These are phyloP conservation scores for Jacaranda copaia DNA, from an alignment of 257 asterid genomes.

Conservation along the genomic window DNA sequence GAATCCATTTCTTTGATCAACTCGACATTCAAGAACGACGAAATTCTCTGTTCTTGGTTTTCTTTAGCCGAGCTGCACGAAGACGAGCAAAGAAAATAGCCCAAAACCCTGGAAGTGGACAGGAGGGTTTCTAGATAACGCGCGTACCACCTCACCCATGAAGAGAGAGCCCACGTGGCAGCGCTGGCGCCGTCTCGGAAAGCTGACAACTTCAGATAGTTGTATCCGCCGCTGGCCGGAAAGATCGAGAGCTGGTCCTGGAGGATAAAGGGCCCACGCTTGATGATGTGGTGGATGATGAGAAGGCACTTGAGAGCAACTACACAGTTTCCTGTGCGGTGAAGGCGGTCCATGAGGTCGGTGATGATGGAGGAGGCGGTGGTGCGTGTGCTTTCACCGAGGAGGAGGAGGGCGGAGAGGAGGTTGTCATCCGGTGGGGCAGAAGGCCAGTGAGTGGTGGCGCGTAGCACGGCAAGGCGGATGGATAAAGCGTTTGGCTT, in stretches of 20 bases:
- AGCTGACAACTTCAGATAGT: conserved; percentile 70
- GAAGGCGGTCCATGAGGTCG: conserved; percentile 83
- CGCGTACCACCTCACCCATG: conserved; percentile 85
- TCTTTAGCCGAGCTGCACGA: conserved; percentile 39
- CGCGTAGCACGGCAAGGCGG: conserved; percentile 77
- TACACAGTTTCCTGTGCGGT: conserved; percentile 63
- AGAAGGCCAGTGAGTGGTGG: conserved; percentile 69
- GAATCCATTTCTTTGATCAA: conserved; percentile 68
- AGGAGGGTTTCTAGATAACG: conserved; percentile 72
- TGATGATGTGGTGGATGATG: conserved; percentile 64
- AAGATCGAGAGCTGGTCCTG: conserved; percentile 83
- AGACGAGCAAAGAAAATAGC: conserved; percentile 62
- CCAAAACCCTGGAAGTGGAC: conserved; percentile 59
- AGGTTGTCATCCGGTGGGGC: conserved; percentile 55
- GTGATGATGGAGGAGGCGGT: conserved; percentile 69
- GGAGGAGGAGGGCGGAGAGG: conserved; percentile 60
- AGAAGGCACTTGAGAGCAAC: conserved; percentile 83
- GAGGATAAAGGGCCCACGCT: conserved; percentile 85
- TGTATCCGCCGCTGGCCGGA: conserved; percentile 74
- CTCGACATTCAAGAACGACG: conserved; percentile 55
- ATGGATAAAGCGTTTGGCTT: conserved; percentile 47
- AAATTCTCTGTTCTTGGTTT: conserved; percentile 50
- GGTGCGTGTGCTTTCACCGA: conserved; percentile 76
- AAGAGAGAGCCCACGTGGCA: conserved; percentile 60
- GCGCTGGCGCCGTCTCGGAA: conserved; percentile 77